Evolutionary conservation across 345 rosid genomes (phyloP).

Genomic region (Gossypium anomalum): DNA sequence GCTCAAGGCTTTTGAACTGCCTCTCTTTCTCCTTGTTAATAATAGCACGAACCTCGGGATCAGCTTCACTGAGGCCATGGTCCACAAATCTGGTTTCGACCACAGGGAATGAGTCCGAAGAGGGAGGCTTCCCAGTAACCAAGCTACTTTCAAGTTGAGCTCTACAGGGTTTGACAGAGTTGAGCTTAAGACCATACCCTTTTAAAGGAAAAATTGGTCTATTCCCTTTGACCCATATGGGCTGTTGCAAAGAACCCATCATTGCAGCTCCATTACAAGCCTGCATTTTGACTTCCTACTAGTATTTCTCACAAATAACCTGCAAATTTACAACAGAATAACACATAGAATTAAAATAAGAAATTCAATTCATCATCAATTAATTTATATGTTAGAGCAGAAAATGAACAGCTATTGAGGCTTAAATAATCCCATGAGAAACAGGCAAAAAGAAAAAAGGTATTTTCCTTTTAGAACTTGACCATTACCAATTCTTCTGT

Average conservation of each 20-base stretch:
- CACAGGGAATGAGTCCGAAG: slow-evolving; percentile 48
- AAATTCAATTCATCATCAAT: neutral
- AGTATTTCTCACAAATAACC: slow-evolving; percentile 4
- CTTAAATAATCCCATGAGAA: neutral
- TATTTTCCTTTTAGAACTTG: neutral
- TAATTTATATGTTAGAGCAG: neutral
- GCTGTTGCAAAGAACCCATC: slow-evolving; percentile 60
- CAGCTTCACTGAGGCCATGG: slow-evolving; percentile 59
- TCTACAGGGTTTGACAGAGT: slow-evolving; percentile 33
- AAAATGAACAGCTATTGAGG: neutral
- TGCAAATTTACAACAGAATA: neutral
- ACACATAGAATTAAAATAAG: neutral
- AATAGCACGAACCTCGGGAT: slow-evolving; percentile 65
- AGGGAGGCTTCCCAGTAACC: slow-evolving; percentile 45
- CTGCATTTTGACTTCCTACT: slow-evolving; percentile 34
- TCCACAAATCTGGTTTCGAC: slow-evolving; percentile 52
- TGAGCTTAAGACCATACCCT: slow-evolving; percentile 33
- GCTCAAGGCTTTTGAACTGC: slow-evolving; percentile 89
- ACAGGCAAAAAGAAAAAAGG: neutral
- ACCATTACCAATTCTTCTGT: neutral
- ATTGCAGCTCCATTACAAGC: slow-evolving; percentile 49
- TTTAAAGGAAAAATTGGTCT: slow-evolving; percentile 29
- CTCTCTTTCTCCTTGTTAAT: slow-evolving; percentile 77
- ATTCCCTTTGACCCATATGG: slow-evolving; percentile 39
- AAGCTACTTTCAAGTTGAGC: slow-evolving; percentile 44